phyloP scores from a whole-genome alignment of 2,329 filamentous ascomycete species.

The Talaromyces amestolkiae region DNA sequence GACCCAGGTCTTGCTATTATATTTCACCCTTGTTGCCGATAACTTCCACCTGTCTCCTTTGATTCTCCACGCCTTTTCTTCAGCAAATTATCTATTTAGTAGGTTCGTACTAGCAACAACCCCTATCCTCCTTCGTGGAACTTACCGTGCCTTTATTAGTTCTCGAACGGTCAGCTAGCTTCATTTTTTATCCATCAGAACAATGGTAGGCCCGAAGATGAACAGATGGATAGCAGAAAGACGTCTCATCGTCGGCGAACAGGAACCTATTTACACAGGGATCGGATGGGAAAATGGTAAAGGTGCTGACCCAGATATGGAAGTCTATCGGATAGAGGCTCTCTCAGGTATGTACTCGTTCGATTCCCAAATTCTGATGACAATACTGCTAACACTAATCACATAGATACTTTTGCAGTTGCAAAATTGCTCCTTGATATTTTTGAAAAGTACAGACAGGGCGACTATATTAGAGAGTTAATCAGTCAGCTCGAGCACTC shows the following conservation, averaged over 20 bases:
- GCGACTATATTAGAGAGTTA: conserved; percentile 36
- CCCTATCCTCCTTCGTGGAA: no score
- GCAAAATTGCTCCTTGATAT: conserved; percentile 25
- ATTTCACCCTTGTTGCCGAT: no score
- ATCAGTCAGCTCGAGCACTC: conserved; percentile 37
- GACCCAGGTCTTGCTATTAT: no score
- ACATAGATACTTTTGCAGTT: conserved; percentile 36
- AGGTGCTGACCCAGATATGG: conserved; percentile 45
- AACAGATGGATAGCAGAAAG: conserved; percentile 54
- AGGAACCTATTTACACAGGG: conserved; percentile 75
- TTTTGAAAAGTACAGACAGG: conserved; percentile 33
- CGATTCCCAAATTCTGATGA: neutral
- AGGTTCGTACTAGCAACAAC: no score
- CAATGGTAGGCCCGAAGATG: conserved; percentile 54
- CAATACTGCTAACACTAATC: neutral
- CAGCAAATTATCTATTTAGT: no score
- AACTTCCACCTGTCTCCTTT: no score
- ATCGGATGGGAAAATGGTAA: conserved; percentile 72
- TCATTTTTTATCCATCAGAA: no score
- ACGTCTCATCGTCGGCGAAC: conserved; percentile 60
- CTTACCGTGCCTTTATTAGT: no score
- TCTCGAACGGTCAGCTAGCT: no score
- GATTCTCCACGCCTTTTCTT: no score
- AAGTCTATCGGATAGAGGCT: conserved; percentile 70
- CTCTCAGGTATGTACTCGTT: conserved; percentile 58